Evolutionary conservation across 2,329 filamentous ascomycete species (phyloP), one percentile per base, ranked within the genome.

Genomic region (Xylariaceae sp.): DNA sequence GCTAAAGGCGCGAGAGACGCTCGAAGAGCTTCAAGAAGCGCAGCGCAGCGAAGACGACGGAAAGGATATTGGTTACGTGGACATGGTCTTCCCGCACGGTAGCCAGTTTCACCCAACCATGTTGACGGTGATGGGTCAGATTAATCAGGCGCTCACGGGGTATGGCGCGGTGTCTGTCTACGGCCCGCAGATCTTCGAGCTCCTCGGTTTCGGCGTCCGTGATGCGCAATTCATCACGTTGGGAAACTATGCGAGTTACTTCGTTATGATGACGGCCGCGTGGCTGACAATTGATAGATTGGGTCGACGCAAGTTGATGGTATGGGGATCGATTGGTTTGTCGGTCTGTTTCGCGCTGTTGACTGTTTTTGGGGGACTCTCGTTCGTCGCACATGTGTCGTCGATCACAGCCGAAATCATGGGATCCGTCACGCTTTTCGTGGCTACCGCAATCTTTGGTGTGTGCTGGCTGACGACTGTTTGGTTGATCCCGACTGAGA

Each of bases 81-180:
- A 82, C 49, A 82, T 83, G 79, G 57, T 83, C 4, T 73, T 68
- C 0, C 78, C 76, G 0, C 61, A 67, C 1, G 71, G 77, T 33
- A 63, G 67, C 8, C 78, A 82, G 49, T 82, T 80, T 53, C 80
- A 83, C 52, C 77, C 79, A 0, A 81, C 76, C 2, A 68, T 81
- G 54, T 65, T 83, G 20, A 80, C 77, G 0, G 67, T 83, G 38
- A 82, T 83, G 78, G 77, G 78, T 1, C 79, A 83, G 58, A 61
- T 82, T 53, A 82, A 82, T 53, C 80, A 83, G 59, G 76, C 75
- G 1, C 61, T 79, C 40, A 79, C 75, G 0, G 75, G 75, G 7
- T 80, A 80, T 44, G 77, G 77, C 3, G 80, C 79, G 0, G 76
- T 83, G 3, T 78, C 73, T 16, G 79, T 83, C 3, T 83, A 83